Evolutionary conservation across 1,284 basidiomycete species (phyloP).

Genomic region (Ceratobasidium sp.): DNA sequence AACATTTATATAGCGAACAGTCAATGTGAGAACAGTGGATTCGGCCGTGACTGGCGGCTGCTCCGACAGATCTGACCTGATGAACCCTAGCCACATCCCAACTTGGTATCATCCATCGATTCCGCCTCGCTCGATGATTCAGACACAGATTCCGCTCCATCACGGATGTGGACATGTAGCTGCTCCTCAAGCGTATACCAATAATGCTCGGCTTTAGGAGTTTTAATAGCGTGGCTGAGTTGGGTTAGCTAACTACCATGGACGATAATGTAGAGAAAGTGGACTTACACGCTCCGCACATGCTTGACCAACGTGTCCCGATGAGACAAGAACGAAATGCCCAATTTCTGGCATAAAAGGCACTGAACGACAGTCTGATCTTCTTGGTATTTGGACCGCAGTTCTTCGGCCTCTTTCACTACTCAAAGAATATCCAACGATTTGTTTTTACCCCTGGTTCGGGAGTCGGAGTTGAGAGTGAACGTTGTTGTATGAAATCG

Average conservation of each 20-base stretch:
- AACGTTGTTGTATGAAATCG: background rate
- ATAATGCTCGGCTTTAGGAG: slow-evolving; percentile 6
- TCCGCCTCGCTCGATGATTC: background rate
- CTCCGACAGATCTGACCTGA: no score
- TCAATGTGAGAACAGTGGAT: no score
- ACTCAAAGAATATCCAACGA: background rate
- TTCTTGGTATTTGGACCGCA: background rate
- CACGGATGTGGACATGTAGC: background rate
- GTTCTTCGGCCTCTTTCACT: background rate
- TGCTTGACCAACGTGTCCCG: background rate
- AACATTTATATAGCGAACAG: no score
- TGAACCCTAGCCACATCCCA: background rate
- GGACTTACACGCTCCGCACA: slow-evolving; percentile 10
- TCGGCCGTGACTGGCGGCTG: no score
- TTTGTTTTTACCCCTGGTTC: background rate
- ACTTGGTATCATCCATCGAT: background rate
- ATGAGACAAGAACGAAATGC: background rate
- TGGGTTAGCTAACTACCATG: background rate
- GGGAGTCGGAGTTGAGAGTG: background rate
- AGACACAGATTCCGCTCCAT: background rate
- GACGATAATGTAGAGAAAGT: background rate
- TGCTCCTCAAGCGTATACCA: background rate
- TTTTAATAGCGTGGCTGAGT: background rate
- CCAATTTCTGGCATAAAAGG: background rate
- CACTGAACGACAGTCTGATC: background rate